Conservation (phyloP, 768 basidiomycete genomes). For the Porpolomopsis calyptriformis region DNA sequence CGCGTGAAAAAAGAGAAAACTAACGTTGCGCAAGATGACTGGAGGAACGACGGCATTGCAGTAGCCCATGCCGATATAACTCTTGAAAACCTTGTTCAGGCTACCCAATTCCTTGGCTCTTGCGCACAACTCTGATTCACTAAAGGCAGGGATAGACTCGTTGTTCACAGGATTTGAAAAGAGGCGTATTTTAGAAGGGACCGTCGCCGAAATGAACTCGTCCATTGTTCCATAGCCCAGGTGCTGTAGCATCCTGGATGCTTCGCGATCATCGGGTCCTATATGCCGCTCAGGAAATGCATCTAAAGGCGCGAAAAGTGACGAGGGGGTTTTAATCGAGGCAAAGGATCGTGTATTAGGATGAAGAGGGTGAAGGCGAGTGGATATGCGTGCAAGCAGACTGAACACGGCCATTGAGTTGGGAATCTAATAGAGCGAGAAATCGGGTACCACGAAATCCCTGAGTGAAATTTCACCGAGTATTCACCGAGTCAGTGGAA, state of each 20-base stretch:
- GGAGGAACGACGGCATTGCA: slow-evolving; percentile 92
- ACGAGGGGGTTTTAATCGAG: slow-evolving; percentile 46
- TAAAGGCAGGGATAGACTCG: slow-evolving; percentile 60
- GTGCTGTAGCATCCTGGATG: slow-evolving; percentile 67
- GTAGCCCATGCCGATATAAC: slow-evolving; percentile 98
- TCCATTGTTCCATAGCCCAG: slow-evolving; percentile 86
- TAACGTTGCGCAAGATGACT: slow-evolving; percentile 84
- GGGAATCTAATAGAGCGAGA: slow-evolving; percentile 13
- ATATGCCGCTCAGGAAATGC: slow-evolving; percentile 86
- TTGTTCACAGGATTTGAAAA: slow-evolving; percentile 49
- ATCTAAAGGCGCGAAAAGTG: slow-evolving; percentile 79
- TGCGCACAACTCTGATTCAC: slow-evolving; percentile 74
- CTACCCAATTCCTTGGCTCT: slow-evolving; percentile 69
- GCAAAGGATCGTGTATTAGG: slow-evolving; percentile 36
- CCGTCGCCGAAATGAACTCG: slow-evolving; percentile 71
- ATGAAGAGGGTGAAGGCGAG: slow-evolving; percentile 12
- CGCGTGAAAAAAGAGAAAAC: slow-evolving; percentile 14
- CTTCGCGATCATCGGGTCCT: slow-evolving; percentile 80
- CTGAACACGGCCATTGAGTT: slow-evolving; percentile 25
- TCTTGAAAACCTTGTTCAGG: slow-evolving; percentile 75
- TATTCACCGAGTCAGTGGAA: slow-evolving; percentile 45
- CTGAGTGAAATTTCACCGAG: slow-evolving; percentile 28
- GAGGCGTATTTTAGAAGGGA: slow-evolving; percentile 75
- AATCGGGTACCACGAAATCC: background rate
- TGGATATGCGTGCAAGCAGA: slow-evolving; percentile 14